phyloP scores from a whole-genome alignment of 202 grass and related monocot genomes.

The Saccharum hybrid region DNA sequence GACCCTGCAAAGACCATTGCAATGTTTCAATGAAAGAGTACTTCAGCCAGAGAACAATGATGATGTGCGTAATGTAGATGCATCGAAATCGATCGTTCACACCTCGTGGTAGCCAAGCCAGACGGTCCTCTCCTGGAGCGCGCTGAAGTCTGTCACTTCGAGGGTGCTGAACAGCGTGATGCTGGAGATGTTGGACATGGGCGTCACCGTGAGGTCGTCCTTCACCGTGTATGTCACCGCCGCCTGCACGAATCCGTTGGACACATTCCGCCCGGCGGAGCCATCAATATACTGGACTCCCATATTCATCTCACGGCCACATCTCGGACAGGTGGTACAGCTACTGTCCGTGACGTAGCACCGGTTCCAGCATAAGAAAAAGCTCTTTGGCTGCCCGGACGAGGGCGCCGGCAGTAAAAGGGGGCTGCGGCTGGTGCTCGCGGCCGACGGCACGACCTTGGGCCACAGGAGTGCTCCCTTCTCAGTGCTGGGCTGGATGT shows the following conservation, averaged over 20 bases:
- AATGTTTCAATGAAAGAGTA: too few species aligned
- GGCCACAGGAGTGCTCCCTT: slow-evolving; percentile 4
- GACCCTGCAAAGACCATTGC: slow-evolving; percentile 24
- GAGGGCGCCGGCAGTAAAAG: neutral
- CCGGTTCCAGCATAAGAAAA: too few species aligned
- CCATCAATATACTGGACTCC: neutral
- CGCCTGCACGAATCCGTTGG: slow-evolving; percentile 36
- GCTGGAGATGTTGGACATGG: slow-evolving; percentile 51
- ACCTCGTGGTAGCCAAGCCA: slow-evolving; percentile 28
- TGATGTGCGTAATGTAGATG: too few species aligned
- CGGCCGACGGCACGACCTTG: neutral
- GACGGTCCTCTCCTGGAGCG: slow-evolving; percentile 28
- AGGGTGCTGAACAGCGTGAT: slow-evolving; percentile 40
- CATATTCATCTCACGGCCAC: neutral
- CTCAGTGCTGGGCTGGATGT: neutral
- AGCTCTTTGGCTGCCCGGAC: neutral
- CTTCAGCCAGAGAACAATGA: too few species aligned
- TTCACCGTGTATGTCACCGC: slow-evolving; percentile 45
- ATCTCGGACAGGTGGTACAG: too few species aligned
- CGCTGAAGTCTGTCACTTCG: slow-evolving; percentile 5
- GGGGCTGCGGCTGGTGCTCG: neutral
- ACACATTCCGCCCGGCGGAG: neutral
- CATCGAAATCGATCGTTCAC: too few species aligned
- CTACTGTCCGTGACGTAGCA: too few species aligned
- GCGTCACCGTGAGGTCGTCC: slow-evolving; percentile 34